Conservation (phyloP, 805 yeast species). For the Starmerella ratchasimensis region DNA sequence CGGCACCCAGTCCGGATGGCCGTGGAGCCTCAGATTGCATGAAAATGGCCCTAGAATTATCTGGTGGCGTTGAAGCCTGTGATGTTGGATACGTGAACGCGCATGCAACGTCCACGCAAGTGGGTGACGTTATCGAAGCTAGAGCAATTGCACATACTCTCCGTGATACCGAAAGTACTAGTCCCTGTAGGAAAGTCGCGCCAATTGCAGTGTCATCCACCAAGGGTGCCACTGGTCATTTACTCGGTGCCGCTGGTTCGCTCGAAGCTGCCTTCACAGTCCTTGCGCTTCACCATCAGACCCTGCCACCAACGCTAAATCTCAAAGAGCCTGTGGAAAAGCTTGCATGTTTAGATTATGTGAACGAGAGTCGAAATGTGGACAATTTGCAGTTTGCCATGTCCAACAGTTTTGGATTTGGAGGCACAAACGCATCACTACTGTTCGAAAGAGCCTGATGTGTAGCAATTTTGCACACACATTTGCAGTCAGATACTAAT, state of each 20-base stretch:
- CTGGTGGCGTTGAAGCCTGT: slow-evolving; percentile 34
- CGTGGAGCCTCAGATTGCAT: slow-evolving; percentile 76
- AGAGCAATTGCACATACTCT: slow-evolving; percentile 48
- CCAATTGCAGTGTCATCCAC: slow-evolving; percentile 49
- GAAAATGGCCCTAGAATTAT: slow-evolving; percentile 48
- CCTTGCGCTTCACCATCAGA: slow-evolving; percentile 41
- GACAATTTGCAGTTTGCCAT: slow-evolving; percentile 43
- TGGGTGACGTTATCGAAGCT: slow-evolving; percentile 85
- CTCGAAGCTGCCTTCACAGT: slow-evolving; percentile 78
- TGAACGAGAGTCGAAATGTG: slow-evolving; percentile 34
- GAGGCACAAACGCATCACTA: slow-evolving; percentile 83
- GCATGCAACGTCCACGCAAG: slow-evolving; percentile 84
- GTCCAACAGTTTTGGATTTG: slow-evolving; percentile 92
- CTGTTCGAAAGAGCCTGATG: slow-evolving; percentile 18
- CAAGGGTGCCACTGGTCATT: slow-evolving; percentile 87
- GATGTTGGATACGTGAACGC: slow-evolving; percentile 76
- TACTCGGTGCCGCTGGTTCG: slow-evolving; percentile 92
- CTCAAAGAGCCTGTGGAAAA: slow-evolving; percentile 35
- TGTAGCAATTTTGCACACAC: too few relatives aligned
- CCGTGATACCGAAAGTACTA: slow-evolving; percentile 9
- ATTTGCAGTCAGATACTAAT: too few relatives aligned
- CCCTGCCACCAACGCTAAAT: slow-evolving; percentile 73
- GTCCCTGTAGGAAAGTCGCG: too few relatives aligned
- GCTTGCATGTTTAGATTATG: slow-evolving; percentile 40
- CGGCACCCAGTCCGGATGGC: slow-evolving; percentile 77